Base-by-base conservation (phyloP, 768 basidiomycete genomes). In the Pleurotus djamor region DNA sequence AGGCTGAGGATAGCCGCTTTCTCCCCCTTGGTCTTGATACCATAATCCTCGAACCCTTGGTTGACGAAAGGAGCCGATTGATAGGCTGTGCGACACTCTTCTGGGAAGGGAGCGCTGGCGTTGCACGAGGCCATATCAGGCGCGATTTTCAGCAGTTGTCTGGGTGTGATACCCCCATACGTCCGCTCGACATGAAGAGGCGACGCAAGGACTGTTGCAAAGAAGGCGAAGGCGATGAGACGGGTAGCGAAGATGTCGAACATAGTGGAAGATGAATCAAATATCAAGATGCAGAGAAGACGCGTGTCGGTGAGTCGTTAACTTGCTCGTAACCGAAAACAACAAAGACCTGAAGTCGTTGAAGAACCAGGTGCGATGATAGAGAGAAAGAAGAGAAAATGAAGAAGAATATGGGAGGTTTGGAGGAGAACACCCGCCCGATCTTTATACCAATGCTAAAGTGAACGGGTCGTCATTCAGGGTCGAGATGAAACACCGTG, bases 61-160 rank as follows among this genome's bases (percentile, higher is more conserved):
- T 66, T 66, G 45, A 68, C 60, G 45, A 66, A 68, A 13, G 67
- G 67, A 4, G 64, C 60, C 3, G 67, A 64, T 35, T 68, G 64
- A 2, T 60, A 54, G 10, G 67, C 64, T 5, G 52, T 66, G 14
- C 64, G 61, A 47, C 67, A 68, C 57, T 68, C 67, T 44, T 37
- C 47, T 4, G 63, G 51, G 57, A 63, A 66, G 13, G 60, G 45
- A 0, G 62, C 61, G 7, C 36, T 60, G 5, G 63, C 14, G 6
- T 63, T 52, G 48, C 67, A 68, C 43, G 64, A 16, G 14, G 59
- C 49, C 32, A 61, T 57, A 32, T 59, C 64, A 28, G 54, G 54
- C 48, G 61, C 64, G 47, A 68, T 65, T 33, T 65, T 58, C 21
- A 63, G 55, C 36, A 68, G 61, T 17, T 68, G 65, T 1, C 38